phyloP scores from a whole-genome alignment of 148 eudicot genomes.

The Diospyros kaki region DNA sequence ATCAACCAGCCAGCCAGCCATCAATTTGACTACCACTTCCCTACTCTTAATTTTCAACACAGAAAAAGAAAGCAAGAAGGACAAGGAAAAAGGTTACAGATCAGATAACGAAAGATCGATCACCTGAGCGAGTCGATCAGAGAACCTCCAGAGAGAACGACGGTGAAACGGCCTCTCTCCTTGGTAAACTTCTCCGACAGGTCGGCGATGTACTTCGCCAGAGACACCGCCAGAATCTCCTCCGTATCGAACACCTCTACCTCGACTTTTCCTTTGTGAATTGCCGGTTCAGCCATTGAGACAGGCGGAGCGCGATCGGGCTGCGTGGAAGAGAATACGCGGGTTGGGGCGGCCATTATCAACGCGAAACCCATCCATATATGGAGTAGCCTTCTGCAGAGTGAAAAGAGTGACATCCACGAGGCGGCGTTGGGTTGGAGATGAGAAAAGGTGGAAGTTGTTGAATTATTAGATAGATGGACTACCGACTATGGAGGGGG shows the following conservation, averaged over 20 bases:
- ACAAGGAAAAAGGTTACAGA: too few relatives aligned
- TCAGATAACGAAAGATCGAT: too few relatives aligned
- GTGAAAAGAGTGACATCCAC: too few relatives aligned
- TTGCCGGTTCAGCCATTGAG: slow-evolving; percentile 26
- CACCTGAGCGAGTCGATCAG: slow-evolving; percentile 60
- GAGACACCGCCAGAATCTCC: slow-evolving; percentile 41
- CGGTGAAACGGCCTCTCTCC: slow-evolving; percentile 47
- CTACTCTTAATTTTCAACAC: background rate
- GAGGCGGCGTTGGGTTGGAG: too few relatives aligned
- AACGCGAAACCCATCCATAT: slow-evolving; percentile 18
- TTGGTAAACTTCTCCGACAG: slow-evolving; percentile 36
- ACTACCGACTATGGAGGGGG: too few relatives aligned
- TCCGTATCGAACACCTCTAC: slow-evolving; percentile 36
- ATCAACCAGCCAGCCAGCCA: background rate
- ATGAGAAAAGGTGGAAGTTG: too few relatives aligned
- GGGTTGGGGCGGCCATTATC: slow-evolving; percentile 9
- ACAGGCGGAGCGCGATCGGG: too few relatives aligned
- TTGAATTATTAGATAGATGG: too few relatives aligned
- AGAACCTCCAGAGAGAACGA: slow-evolving; percentile 66
- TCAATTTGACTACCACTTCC: background rate
- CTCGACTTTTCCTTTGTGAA: slow-evolving; percentile 22
- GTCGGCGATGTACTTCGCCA: slow-evolving; percentile 48
- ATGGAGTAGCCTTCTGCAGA: too few relatives aligned
- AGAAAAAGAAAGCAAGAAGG: too few relatives aligned
- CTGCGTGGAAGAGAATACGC: too few relatives aligned